Base-by-base conservation (phyloP, 352 stramenopile genomes). In the Phytophthora ramorum region DNA sequence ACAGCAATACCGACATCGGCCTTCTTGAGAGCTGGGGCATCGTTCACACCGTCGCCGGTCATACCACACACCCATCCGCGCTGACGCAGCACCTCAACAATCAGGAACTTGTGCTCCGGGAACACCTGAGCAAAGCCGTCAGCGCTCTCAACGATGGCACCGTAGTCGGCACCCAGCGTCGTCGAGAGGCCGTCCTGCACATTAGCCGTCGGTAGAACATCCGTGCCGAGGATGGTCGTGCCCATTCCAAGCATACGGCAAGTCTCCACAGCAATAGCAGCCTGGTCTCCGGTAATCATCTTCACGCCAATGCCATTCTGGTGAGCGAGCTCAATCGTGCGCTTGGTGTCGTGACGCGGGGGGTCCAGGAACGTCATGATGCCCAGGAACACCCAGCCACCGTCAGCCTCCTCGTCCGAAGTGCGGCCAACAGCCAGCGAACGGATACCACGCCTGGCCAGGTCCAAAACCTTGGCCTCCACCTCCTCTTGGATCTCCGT, bases 271-370 rank as follows among this genome's bases (percentile, higher is more conserved):
- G 95, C 97, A 71, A 99, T 98, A 22, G 92, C 83, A 13, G 87
- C 76, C 52, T 98, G 95, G 72, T 99, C 97, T 44, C 97, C 97
- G 0, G 97, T 99, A 63, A 99, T 92, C 90, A 99, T 98, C 72
- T 98, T 99, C 12, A 99, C 93, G n/a, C 70, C 81, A 57, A 99
- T 94, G 49, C 97, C 97, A 44, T 93, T 88, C 55, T 93, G 68
- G 52, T 97, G 82, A 22, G 96, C 88, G 10, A 87, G 85, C 58
- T 96, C 82, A 62, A 99, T 98, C 19, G 96, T 98, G 32, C 83
- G 81, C 53, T 94, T 92, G 26, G 96, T 99, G 76, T 99, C 97
- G 62, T 96, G 86, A 47, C 97, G 92, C 37, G 97, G 96, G 16
- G 97, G 97, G 74, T 99, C 97, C 22, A 99, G 64, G 81, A 99